These are phyloP conservation scores for Papiliotrema laurentii DNA, from an alignment of 1,284 basidiomycete species.

Conservation along the genomic window DNA sequence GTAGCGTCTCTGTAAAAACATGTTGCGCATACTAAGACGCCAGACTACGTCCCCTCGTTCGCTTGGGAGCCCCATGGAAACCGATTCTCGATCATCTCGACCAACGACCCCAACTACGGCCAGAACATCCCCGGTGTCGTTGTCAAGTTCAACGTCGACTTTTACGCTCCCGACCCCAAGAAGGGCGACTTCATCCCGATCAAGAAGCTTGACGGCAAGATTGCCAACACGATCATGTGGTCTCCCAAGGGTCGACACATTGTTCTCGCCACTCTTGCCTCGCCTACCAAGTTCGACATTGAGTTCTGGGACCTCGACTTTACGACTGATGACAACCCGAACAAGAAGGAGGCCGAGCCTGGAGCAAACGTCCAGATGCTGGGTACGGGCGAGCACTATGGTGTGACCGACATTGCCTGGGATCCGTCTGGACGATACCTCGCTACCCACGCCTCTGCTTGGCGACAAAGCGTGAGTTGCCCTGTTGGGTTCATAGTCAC, in stretches of 20 bases:
- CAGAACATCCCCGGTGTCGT: constrained; percentile 83
- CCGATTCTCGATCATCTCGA: constrained; percentile 93
- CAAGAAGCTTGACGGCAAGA: constrained; percentile 75
- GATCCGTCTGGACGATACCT: constrained; percentile 94
- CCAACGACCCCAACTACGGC: constrained; percentile 87
- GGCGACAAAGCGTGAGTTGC: constrained; percentile 80
- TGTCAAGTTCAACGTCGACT: constrained; percentile 93
- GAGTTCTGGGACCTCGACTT: constrained; percentile 99
- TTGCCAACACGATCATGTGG: constrained; percentile 95
- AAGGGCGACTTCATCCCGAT: constrained; percentile 95
- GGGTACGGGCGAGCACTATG: constrained; percentile 87
- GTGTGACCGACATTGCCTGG: constrained; percentile 97
- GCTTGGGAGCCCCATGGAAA: constrained; percentile 98
- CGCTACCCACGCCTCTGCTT: constrained; percentile 88
- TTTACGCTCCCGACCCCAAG: constrained; percentile 94
- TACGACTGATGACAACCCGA: constrained; percentile 65
- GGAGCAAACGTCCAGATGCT: constrained; percentile 83
- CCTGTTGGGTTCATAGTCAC: not conserved
- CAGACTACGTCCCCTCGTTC: constrained; percentile 93
- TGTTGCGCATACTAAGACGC: not conserved
- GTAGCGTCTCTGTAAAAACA: not conserved
- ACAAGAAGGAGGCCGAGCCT: constrained; percentile 62
- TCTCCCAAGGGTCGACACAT: constrained; percentile 95
- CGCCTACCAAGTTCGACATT: constrained; percentile 90
- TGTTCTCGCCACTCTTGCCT: constrained; percentile 91